Evolutionary conservation across 345 rosid genomes (phyloP).

Genomic region (Trapa incisa): DNA sequence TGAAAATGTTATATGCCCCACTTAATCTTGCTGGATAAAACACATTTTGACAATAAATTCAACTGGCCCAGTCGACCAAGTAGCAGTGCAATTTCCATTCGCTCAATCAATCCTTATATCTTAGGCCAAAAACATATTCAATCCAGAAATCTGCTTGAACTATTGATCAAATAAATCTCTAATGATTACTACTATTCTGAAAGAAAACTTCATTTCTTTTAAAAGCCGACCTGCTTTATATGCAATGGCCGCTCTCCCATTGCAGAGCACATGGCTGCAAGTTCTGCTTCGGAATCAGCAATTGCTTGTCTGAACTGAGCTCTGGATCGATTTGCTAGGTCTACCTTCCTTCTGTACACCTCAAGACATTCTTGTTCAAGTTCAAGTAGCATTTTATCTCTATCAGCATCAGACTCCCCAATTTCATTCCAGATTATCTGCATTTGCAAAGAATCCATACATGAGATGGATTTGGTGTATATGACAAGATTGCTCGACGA

Average conservation of each 20-base stretch:
- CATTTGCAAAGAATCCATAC: conserved; percentile 1
- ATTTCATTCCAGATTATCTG: conserved; percentile 98
- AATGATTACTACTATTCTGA: neutral
- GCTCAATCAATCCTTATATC: neutral
- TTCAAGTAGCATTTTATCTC: conserved; percentile 81
- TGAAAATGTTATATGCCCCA: too few species aligned
- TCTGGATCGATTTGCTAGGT: conserved; percentile 67
- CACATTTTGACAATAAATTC: neutral
- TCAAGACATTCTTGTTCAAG: conserved; percentile 90
- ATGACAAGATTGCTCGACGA: neutral
- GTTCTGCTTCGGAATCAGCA: conserved; percentile 85
- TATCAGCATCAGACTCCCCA: conserved; percentile 74
- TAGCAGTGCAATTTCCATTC: neutral
- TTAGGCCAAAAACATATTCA: neutral
- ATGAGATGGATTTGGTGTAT: neutral
- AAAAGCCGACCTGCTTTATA: conserved; percentile 56
- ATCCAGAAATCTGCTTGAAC: neutral
- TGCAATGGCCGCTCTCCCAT: conserved; percentile 90
- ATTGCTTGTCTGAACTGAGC: conserved; percentile 77
- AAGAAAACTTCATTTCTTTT: neutral
- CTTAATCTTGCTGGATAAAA: too few species aligned
- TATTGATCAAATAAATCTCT: neutral
- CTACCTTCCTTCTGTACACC: conserved; percentile 90
- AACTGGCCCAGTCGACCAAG: neutral
- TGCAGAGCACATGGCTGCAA: conserved; percentile 76